Base-by-base conservation (phyloP, 148 eudicot species). In the Heliosperma pusillum region DNA sequence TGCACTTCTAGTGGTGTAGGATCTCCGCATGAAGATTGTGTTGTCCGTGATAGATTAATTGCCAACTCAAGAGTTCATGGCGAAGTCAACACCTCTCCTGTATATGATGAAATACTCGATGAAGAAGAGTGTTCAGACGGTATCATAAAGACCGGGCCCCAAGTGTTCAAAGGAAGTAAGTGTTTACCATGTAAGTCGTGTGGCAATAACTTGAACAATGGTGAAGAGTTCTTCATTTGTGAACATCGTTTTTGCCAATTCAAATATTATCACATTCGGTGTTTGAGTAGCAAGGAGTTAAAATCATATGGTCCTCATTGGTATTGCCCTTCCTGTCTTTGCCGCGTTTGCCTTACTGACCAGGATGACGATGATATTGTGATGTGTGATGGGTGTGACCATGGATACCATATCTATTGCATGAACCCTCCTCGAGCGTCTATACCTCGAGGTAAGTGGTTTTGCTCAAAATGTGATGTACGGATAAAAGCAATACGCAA, bases 241-340 rank as follows among this genome's bases (percentile, higher is more conserved):
- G 93, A 87, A 66, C 98, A 95, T 83, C 62, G 79, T 24, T 82
- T 75, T 44, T 95, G 98, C 75, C 74, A 73, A 36, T 86, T 85
- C 74, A 89, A 86, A 80, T 88, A 83, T 76, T 95, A 89, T 84
- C 98, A 95, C 77, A 84, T 73, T 57, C 83, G 85, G 64, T 95
- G 98, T 83, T 77, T 95, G 74, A 88, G 92, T 22, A 77, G 73
- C 53, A 89, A 88, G 86, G 93, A 95, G 87, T 71, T 83, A 42
- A 69, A 74, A 42, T 73, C 82, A 2, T 87, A 82, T 74, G 90
- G 97, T 42, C 80, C 86, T 22, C 82, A 88, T 58, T 95, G 98
- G 98, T 92, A 91, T 80, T 90, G 98, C 87, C 97, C 98, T 61
- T 90, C 96, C 70, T 95, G 98, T 82, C 92, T 95, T 7, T 95